Base-by-base conservation (phyloP, 1,139 yeast genomes). In the Hanseniaspora uvarum region DNA sequence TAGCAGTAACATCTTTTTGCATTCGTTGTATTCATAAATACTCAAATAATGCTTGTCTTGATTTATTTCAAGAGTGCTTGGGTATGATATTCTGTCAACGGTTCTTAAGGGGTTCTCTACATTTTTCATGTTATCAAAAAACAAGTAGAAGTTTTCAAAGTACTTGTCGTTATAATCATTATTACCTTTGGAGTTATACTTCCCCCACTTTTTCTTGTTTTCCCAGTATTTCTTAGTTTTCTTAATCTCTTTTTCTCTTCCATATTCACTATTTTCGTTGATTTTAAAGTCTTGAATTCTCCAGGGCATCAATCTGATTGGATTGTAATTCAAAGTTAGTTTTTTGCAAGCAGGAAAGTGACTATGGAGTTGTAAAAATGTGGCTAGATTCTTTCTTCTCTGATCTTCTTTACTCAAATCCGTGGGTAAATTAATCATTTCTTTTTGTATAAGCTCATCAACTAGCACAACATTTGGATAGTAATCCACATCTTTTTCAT, bases 261-360 rank as follows among this genome's bases (percentile, higher is more conserved):
- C 7, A 45, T 46, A 18, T 46, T 43, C 3, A 45, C 53, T 34
- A 24, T 62, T 58, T 18, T 60, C 58, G 48, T 66, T 66, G 3
- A 62, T 60, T 47, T 59, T 61, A 38, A 66, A 66, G 52, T 66
- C 70, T 53, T 66, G 69, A 34, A 64, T 58, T 11, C 66, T 66
- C 70, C 70, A 66, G 4, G 69, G 63, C 48, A 61, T 63, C 18
- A 59, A 58, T 1, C 66, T 60, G 1, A 64, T 23, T 10, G 71
- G 71, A 55, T 68, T 66, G n/a, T n/a, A 54, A 40, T 65, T 65
- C n/a, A 68, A 55, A 57, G 55, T 60, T 5, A 40, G 21, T 19
- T 34, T 40, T 3, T 5, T 23, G 5, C 44, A 3, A 31, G n/a
- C 24, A 1, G 8, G n/a, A 33, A 23, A 7, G 5, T 34, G 12